Evolutionary conservation across 768 basidiomycete genomes (phyloP).

Genomic region (Rhodocollybia butyracea): DNA sequence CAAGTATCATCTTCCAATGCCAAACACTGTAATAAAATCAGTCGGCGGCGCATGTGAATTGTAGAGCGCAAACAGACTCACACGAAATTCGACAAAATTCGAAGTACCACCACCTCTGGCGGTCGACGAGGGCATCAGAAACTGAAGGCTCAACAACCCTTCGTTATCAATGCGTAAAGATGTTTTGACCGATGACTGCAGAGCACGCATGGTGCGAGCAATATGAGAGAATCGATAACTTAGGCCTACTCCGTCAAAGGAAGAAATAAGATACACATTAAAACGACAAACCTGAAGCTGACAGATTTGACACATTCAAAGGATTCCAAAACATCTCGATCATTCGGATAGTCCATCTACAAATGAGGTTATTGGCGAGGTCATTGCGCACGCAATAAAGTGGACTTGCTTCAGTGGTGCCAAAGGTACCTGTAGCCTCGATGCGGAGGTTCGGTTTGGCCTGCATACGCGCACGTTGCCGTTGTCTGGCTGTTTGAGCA

Average conservation of each 20-base stretch:
- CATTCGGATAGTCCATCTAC: conserved; percentile 96
- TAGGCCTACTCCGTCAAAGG: not conserved
- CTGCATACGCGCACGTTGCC: conserved; percentile 18
- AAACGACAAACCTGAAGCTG: conserved; percentile 59
- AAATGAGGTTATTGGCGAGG: not conserved
- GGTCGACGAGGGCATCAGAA: conserved; percentile 70
- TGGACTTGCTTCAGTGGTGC: conserved; percentile 70
- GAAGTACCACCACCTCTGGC: conserved; percentile 34
- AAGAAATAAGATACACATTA: not conserved
- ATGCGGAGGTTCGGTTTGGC: conserved; percentile 74
- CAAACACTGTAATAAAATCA: conserved; percentile 31
- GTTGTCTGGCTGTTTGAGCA: conserved; percentile 20
- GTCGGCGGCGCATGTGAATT: not conserved
- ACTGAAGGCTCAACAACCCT: conserved; percentile 85
- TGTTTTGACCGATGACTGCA: conserved; percentile 84
- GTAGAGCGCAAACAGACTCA: conserved; percentile 35
- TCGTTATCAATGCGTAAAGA: conserved; percentile 82
- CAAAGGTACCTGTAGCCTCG: conserved; percentile 77
- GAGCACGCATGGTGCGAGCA: conserved; percentile 62
- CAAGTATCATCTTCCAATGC: conserved; percentile 32
- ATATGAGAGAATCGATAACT: conserved; percentile 89
- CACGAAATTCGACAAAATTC: conserved; percentile 85
- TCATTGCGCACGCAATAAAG: not conserved
- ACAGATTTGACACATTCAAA: conserved; percentile 76
- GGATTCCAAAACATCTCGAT: conserved; percentile 84